A percentile compares a stretch with the other conserved stretches of the same genome.
Conservation (phyloP, 2,329 filamentous ascomycete species). For the Dactylellina cionopaga region DNA sequence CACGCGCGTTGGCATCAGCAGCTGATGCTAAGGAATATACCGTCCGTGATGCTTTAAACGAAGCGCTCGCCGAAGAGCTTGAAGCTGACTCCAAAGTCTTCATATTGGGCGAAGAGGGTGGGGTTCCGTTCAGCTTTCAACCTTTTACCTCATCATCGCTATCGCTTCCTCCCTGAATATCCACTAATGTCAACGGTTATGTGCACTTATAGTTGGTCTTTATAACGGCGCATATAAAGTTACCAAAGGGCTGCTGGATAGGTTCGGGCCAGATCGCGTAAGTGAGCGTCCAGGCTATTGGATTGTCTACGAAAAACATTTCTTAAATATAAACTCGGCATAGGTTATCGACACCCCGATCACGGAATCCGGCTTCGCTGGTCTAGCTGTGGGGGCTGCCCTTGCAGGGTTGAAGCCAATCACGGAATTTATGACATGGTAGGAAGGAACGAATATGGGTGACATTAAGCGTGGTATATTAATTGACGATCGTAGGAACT, state of each 20-base stretch:
- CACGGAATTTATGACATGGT: slow-evolving; percentile 96
- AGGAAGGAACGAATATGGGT: slow-evolving; percentile 56
- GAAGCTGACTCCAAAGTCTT: slow-evolving; percentile 95
- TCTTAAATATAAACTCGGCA: background rate
- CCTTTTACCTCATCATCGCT: background rate
- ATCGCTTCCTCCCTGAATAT: background rate
- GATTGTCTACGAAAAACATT: background rate
- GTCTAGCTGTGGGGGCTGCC: slow-evolving; percentile 92
- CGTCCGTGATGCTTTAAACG: slow-evolving; percentile 95
- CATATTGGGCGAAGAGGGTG: slow-evolving; percentile 92
- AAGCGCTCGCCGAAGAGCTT: slow-evolving; percentile 97
- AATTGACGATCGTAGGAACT: slow-evolving; percentile 70
- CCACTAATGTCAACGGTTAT: background rate
- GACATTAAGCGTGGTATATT: background rate
- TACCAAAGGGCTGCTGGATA: slow-evolving; percentile 95
- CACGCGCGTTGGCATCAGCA: slow-evolving; percentile 28
- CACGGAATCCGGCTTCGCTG: slow-evolving; percentile 94
- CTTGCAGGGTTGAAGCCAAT: slow-evolving; percentile 93
- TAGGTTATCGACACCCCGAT: slow-evolving; percentile 95
- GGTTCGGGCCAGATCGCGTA: slow-evolving; percentile 89
- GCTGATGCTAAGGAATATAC: slow-evolving; percentile 60
- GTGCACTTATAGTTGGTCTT: slow-evolving; percentile 45
- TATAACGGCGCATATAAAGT: slow-evolving; percentile 99
- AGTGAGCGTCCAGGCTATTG: background rate
- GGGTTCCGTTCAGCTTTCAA: background rate